Evolutionary conservation across 176 grass and related monocot species (phyloP), one percentile per base, ranked within the genome.

Genomic region (Musa schizocarpa): DNA sequence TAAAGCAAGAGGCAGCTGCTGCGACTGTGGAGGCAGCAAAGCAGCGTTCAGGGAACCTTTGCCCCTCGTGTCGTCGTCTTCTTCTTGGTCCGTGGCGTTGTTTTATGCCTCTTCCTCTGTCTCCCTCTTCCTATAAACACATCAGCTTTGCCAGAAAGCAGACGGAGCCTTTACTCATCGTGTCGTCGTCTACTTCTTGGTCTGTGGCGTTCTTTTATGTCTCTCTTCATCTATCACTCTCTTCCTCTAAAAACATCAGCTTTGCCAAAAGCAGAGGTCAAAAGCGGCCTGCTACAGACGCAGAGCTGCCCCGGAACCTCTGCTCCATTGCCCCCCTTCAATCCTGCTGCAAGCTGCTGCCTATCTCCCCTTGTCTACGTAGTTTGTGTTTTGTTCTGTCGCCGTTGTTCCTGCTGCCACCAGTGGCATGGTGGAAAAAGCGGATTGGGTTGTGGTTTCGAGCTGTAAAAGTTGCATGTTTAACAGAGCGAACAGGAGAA

Each of bases 1-100:
- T 43, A 43, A 43, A 43, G 34, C 34, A 6, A 43, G 75, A 88
- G 81, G 79, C 78, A 81, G 78, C 71, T 68, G 67, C 54, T 58
- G 77, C 65, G 68, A 61, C 43, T 9, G 68, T 9, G 25, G 68
- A 11, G 25, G 68, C 68, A 70, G 65, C 53, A 23, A 53, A 61
- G 76, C 43, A 50, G 19, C 13, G 52, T 20, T 59, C 63, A 75
- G 75, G 21, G 21, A 26, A 65, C 54, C 22, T 3, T 26, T 17
- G 8, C 21, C 3, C 25, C 50, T 34, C 57, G 57, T 61, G 57
- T 19, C 57, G 16, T 61, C 57, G 19, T 61, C 57, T 61, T 61
- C 57, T 61, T 61, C 57, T 61, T 61, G 25, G 17, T n/a, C 68
- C 25, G 11, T 69, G 22, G 69, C 53, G 34, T 73, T 77, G 52